phyloP scores from a whole-genome alignment of 2,329 filamentous ascomycete species.

The Fusarium compactum region DNA sequence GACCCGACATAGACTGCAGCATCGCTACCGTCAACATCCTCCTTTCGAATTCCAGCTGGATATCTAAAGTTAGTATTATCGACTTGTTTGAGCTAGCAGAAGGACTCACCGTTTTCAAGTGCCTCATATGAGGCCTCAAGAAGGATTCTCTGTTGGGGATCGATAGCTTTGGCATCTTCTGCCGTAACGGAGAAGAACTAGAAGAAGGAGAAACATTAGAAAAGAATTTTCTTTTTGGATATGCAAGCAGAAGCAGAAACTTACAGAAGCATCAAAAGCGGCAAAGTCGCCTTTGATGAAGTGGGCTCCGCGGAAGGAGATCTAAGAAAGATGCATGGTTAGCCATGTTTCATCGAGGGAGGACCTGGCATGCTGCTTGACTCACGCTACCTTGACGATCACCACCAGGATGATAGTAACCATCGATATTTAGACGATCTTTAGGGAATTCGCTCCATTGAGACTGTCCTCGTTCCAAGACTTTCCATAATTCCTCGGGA shows the following conservation, averaged over 20 bases:
- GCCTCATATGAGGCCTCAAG: slow-evolving; percentile 65
- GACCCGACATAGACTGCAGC: slow-evolving; percentile 64
- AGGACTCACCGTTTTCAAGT: slow-evolving; percentile 59
- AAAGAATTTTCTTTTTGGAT: neutral
- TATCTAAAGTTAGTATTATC: neutral
- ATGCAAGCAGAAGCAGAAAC: slow-evolving; percentile 30
- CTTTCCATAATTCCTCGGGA: slow-evolving; percentile 62
- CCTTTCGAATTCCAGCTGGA: slow-evolving; percentile 59
- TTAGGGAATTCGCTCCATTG: slow-evolving; percentile 64
- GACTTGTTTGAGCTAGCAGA: neutral
- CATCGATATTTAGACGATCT: slow-evolving; percentile 63
- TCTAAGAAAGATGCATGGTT: slow-evolving; percentile 47
- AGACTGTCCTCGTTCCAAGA: slow-evolving; percentile 57
- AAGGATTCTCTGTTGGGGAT: slow-evolving; percentile 65
- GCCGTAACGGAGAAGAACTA: slow-evolving; percentile 65
- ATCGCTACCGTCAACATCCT: slow-evolving; percentile 59
- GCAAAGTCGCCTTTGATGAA: slow-evolving; percentile 62
- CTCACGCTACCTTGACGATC: slow-evolving; percentile 63
- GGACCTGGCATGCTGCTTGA: slow-evolving; percentile 3
- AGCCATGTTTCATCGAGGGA: slow-evolving; percentile 9
- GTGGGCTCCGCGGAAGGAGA: slow-evolving; percentile 62
- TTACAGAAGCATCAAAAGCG: slow-evolving; percentile 63
- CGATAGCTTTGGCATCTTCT: slow-evolving; percentile 64
- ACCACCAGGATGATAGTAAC: slow-evolving; percentile 66
- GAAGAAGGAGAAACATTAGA: slow-evolving; percentile 6